Percentiles rank a stretch among this genome's conserved stretches.
These are phyloP conservation scores for Botryotinia narcissicola DNA, from an alignment of 2,329 filamentous ascomycete genomes.

Conservation along the genomic window DNA sequence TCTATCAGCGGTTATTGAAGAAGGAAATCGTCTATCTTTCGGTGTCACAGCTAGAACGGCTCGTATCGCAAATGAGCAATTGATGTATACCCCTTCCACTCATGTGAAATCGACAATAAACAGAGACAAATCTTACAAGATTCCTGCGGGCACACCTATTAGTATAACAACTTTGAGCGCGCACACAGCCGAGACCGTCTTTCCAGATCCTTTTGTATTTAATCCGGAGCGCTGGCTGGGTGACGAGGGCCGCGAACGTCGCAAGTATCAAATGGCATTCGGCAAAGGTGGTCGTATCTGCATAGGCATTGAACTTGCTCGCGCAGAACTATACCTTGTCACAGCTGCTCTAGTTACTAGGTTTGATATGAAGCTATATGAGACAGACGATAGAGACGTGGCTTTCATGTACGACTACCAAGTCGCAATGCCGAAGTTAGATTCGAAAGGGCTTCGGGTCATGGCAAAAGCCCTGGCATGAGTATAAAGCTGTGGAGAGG, in stretches of 20 bases:
- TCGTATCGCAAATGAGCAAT: slow-evolving; percentile 25
- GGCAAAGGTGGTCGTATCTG: slow-evolving; percentile 22
- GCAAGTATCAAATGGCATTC: slow-evolving; percentile 29
- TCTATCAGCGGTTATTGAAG: slow-evolving; percentile 36
- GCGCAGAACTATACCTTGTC: background rate
- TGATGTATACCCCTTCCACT: background rate
- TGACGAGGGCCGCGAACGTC: background rate
- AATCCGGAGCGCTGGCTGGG: slow-evolving; percentile 40
- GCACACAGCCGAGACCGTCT: slow-evolving; percentile 38
- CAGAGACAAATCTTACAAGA: background rate
- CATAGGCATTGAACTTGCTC: slow-evolving; percentile 18
- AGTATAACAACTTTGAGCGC: slow-evolving; percentile 39
- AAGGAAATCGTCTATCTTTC: slow-evolving; percentile 36
- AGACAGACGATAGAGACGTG: background rate
- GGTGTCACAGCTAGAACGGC: slow-evolving; percentile 35
- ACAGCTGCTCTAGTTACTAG: background rate
- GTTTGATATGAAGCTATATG: background rate
- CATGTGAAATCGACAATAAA: background rate
- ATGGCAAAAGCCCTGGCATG: background rate
- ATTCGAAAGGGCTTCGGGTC: background rate
- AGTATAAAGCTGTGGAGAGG: background rate
- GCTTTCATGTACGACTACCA: background rate
- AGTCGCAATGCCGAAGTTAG: background rate
- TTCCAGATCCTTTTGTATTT: slow-evolving; percentile 39
- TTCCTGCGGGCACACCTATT: background rate